Evolutionary conservation across 805 yeast genomes (phyloP).

Genomic region (Starmerella scarabaei): DNA sequence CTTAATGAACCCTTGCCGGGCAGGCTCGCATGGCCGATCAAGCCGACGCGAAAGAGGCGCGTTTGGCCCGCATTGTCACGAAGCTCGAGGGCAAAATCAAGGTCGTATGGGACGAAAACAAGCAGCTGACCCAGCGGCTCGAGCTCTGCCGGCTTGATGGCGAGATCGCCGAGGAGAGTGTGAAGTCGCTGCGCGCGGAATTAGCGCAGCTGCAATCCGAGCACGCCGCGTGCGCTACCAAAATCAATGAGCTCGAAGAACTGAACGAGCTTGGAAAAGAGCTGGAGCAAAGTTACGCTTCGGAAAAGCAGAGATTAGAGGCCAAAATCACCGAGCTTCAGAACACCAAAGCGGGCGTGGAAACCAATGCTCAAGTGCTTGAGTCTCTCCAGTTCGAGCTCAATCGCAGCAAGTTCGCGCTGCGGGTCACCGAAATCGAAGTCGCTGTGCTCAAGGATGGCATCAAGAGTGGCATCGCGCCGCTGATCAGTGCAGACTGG

Average conservation of each 20-base stretch:
- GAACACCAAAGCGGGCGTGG: neutral
- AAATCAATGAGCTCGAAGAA: conserved; percentile 15
- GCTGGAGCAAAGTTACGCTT: conserved; percentile 9
- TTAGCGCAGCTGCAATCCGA: conserved; percentile 15
- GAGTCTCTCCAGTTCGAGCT: conserved; percentile 4
- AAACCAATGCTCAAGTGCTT: neutral
- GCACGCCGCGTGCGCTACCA: conserved; percentile 18
- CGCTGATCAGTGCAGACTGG: neutral
- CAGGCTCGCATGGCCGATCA: too few relatives aligned
- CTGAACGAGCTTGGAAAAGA: conserved; percentile 9
- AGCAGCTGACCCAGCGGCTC: conserved; percentile 9
- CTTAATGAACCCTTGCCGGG: too few relatives aligned
- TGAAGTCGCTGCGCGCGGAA: conserved; percentile 22
- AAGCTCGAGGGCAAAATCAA: conserved; percentile 15
- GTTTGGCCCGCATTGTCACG: conserved; percentile 18
- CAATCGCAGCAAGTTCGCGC: conserved; percentile 1
- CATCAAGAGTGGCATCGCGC: neutral
- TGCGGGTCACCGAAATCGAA: conserved; percentile 5
- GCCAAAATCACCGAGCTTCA: neutral
- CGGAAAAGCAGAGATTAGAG: conserved; percentile 3
- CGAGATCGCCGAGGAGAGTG: conserved; percentile 30
- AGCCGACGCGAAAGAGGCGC: too few relatives aligned
- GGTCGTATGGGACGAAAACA: conserved; percentile 21
- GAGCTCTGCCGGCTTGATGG: conserved; percentile 27
- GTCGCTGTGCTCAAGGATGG: conserved; percentile 3